A percentile compares a stretch with the other conserved stretches of the same genome.
phyloP scores from a whole-genome alignment of 1,284 basidiomycete species.

The Irpex rosettiformis region DNA sequence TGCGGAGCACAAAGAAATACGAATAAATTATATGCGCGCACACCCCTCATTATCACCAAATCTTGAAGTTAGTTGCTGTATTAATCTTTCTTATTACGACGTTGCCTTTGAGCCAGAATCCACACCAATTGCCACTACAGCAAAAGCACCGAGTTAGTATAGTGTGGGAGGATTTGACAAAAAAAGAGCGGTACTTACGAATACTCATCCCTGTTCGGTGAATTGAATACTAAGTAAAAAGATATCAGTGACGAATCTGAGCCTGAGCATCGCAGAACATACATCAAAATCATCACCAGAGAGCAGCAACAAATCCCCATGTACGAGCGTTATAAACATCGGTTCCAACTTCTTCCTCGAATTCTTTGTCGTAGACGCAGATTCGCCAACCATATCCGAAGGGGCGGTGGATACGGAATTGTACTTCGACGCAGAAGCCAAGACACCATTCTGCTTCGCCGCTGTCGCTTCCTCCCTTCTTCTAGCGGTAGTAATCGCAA shows the following conservation, averaged over 20 bases:
- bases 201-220: slow-evolving; percentile 18
- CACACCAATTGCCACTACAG: not conserved
- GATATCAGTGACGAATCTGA: not conserved
- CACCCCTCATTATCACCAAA: not conserved
- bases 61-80: not conserved
- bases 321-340: slow-evolving; percentile 47
- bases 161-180: not conserved
- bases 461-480: not conserved
- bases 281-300: slow-evolving; percentile 54
- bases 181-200: slow-evolving; percentile 6
- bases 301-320: slow-evolving; percentile 52
- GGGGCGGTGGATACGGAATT: not conserved
- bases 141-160: not conserved
- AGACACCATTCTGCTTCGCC: not conserved
- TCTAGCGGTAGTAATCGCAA: not conserved
- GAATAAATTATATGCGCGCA: not conserved
- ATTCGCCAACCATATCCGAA: not conserved
- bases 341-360: slow-evolving; percentile 17
- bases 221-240: slow-evolving; percentile 12
- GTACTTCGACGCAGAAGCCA: not conserved
- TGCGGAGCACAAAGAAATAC: not conserved
- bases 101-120: not conserved
- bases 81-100: not conserved
- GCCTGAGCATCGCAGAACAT: slow-evolving; percentile 15
- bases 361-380: not conserved